A percentile compares a stretch with the other conserved stretches of the same genome.
These are phyloP conservation scores for Trypanosoma scelopori DNA, from an alignment of 208 protist species.

Conservation along the genomic window DNA sequence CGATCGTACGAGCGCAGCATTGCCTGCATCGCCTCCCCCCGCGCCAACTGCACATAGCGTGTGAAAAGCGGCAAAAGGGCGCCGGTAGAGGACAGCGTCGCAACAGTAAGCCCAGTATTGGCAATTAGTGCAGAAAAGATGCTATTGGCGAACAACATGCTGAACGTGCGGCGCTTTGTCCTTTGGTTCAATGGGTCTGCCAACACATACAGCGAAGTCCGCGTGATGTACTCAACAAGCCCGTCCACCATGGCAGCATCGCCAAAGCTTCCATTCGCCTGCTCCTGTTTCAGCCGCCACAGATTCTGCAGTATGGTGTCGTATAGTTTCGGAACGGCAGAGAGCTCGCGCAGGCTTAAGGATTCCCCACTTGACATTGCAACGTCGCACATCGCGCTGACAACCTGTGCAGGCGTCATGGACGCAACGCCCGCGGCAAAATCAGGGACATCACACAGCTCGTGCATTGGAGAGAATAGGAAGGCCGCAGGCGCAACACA, in stretches of 20 bases:
- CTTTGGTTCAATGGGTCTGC: constrained; percentile 5
- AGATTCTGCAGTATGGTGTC: constrained; percentile 72
- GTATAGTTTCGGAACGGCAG: constrained; percentile 64
- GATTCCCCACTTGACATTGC: constrained; percentile 35
- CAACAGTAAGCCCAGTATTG: constrained; percentile 36
- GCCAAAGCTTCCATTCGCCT: not conserved
- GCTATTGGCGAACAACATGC: constrained; percentile 63
- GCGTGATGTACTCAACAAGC: constrained; percentile 45
- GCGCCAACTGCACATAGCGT: constrained; percentile 53
- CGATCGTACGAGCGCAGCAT: constrained; percentile 74
- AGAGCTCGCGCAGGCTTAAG: constrained; percentile 55
- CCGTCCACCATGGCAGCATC: constrained; percentile 6
- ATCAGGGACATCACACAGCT: constrained; percentile 36
- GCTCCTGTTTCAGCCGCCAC: constrained; percentile 34
- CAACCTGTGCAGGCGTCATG: constrained; percentile 68
- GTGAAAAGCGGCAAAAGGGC: constrained; percentile 43
- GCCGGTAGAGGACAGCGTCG: constrained; percentile 34
- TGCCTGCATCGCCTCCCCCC: constrained; percentile 23
- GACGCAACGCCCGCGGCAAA: constrained; percentile 19
- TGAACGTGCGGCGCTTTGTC: constrained; percentile 46
- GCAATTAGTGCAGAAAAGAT: constrained; percentile 67
- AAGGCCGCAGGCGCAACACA: constrained; percentile 75
- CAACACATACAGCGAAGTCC: constrained; percentile 32
- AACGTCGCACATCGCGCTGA: constrained; percentile 61
- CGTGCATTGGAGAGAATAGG: constrained; percentile 38